phyloP scores from a whole-genome alignment of 371 early-diverging fungal species.

The Apophysomyces trapeziformis region DNA sequence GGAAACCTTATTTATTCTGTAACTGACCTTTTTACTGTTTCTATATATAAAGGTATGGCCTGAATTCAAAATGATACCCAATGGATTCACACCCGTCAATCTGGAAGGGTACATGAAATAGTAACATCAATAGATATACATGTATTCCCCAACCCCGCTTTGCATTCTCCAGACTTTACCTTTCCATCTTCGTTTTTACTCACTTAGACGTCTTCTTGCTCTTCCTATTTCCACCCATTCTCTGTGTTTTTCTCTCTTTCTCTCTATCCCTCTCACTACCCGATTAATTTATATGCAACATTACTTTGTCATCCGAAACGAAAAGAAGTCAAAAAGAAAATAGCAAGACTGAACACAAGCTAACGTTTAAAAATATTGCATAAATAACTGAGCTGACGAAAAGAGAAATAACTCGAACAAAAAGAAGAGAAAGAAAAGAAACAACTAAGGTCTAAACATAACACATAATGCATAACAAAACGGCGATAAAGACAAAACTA shows the following conservation, averaged over 20 bases:
- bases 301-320: not conserved
- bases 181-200: not conserved
- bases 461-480: not conserved
- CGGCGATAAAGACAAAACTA: not conserved
- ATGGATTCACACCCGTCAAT: conserved; percentile 27
- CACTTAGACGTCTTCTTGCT: not conserved
- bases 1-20: too few species aligned
- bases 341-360: not conserved
- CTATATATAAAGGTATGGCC: conserved; percentile 41
- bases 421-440: not conserved
- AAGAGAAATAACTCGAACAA: not conserved
- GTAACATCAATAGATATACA: not conserved
- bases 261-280: not conserved
- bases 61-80: conserved; percentile 28
- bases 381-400: not conserved
- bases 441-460: not conserved
- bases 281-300: not conserved
- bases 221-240: not conserved
- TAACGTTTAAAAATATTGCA: not conserved
- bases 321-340: too few species aligned
- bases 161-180: not conserved
- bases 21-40: conserved; percentile 40
- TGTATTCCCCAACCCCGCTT: not conserved
- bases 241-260: not conserved
- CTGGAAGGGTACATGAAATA: conserved; percentile 17